Percentiles rank a stretch among this genome's conserved stretches.
Evolutionary conservation across 441 rosid species (phyloP).

Genomic region (Arabidopsis hybrid): DNA sequence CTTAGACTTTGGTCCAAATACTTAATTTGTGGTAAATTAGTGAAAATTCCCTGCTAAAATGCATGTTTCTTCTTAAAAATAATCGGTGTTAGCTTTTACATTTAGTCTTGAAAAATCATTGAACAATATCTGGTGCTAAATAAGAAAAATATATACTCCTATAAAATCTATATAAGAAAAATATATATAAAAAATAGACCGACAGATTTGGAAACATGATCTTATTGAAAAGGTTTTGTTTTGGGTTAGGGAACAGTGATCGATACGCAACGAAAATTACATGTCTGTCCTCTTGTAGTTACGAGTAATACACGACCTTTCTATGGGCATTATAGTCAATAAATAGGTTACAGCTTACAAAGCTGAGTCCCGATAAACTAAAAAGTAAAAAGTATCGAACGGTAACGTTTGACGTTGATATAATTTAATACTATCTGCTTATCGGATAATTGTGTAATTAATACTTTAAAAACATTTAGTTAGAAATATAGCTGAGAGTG

Average conservation of each 20-base stretch:
- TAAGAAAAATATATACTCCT: too few relatives aligned
- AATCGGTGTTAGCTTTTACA: too few relatives aligned
- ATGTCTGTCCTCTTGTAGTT: neutral
- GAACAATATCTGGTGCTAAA: too few relatives aligned
- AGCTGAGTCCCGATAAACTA: constrained; percentile 29
- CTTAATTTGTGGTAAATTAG: too few relatives aligned
- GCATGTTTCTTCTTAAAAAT: too few relatives aligned
- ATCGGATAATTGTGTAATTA: constrained; percentile 4
- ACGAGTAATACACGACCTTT: neutral
- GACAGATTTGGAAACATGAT: constrained; percentile 38
- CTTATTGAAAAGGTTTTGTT: constrained; percentile 16
- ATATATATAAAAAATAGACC: constrained; percentile 6
- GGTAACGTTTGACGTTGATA: constrained; percentile 43
- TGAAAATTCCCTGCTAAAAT: too few relatives aligned
- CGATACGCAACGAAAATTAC: constrained; percentile 23
- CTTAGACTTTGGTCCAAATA: too few relatives aligned
- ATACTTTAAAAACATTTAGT: neutral
- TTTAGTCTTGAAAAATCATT: too few relatives aligned
- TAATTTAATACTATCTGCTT: neutral
- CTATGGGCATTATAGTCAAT: constrained; percentile 34
- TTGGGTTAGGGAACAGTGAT: constrained; percentile 37
- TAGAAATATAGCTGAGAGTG: neutral
- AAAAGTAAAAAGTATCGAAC: constrained; percentile 35
- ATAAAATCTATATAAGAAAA: neutral
- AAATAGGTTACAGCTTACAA: neutral